These are phyloP conservation scores for Flaveria floridana DNA, from an alignment of 140 eudicot species.

Conservation along the genomic window DNA sequence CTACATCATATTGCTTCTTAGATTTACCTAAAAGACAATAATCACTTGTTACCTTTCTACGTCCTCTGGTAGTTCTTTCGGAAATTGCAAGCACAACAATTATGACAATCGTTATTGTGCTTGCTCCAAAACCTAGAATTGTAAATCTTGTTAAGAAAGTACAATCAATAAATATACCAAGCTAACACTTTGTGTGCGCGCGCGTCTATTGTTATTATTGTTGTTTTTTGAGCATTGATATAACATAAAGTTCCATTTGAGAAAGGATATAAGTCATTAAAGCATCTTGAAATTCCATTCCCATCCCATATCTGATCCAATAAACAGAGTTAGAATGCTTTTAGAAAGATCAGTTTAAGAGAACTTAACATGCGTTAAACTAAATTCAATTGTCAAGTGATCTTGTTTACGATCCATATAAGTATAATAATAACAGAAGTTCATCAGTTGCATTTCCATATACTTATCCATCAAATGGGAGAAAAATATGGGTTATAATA, in stretches of 20 bases:
- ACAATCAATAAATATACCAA: conserved; percentile 11
- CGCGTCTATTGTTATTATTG: no score
- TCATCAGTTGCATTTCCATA: not conserved
- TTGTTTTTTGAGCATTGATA: conserved; percentile 7
- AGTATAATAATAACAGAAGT: not conserved
- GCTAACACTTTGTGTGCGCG: not conserved
- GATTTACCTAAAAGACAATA: conserved; percentile 3
- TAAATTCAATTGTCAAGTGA: not conserved
- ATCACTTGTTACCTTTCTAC: conserved; percentile 45
- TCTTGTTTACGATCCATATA: not conserved
- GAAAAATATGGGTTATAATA: not conserved
- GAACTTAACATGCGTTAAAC: not conserved
- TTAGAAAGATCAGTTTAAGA: conserved; percentile 7
- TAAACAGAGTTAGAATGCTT: conserved; percentile 3
- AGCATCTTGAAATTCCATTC: conserved; percentile 62
- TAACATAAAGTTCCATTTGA: not conserved
- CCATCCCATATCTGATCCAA: conserved; percentile 63
- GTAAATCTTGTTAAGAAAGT: conserved; percentile 51
- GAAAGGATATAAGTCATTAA: conserved; percentile 71
- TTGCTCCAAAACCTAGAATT: conserved; percentile 61
- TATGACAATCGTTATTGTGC: conserved; percentile 45
- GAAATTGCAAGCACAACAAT: conserved; percentile 39
- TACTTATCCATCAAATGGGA: not conserved
- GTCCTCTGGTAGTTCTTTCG: conserved; percentile 38
- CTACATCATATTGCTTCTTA: conserved; percentile 2